Base-by-base conservation (phyloP, 352 stramenopile species). In the Phytopythium montanum region DNA sequence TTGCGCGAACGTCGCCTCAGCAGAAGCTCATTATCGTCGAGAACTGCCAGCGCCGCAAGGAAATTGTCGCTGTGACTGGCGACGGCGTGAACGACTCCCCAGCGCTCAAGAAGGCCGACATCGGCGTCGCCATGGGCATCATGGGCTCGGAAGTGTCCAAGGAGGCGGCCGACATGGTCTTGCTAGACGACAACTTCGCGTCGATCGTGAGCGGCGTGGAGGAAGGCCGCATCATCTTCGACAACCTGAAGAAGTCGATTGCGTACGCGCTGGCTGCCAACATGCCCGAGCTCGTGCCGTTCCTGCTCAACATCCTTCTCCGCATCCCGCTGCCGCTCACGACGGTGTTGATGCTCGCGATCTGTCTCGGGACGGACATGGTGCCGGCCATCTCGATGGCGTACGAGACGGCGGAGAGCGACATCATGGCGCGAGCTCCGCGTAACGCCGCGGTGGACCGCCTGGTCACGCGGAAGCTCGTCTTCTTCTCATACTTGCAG, bases 21-120 rank as follows among this genome's bases (percentile, higher is more conserved):
- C 85, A 98, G 59, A 98, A 98, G 78, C 73, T 98, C 8, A 85
- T 87, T 54, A 98, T 99, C 66, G 96, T 99, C 5, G 87, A 97
- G 45, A 92, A 95, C 56, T 87, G 81, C 55, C 85, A 97, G 65
- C 72, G 83, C 16, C 69, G 68, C 26, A 92, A 90, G 10, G 80
- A 97, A 39, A 90, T 98, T 34, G 88, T 97, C 8, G 93, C 90
- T 14, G 95, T 99, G 64, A 99, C 95, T n/a, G 97, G 97, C 29
- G 97, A 99, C 70, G 97, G 97, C 71, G 97, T 99, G 16, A 99
- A 99, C 65, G 96, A 99, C 70, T 95, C 96, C 23, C 96, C 97
- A 23, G 96, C 97, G 19, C 75, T 99, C 0, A 98, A 98, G 73
- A 92, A 97, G 66, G 96, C 96, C 2, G 93, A 99, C 61, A 98